Evolutionary conservation across 305 asterid species (phyloP).

Genomic region (Fraxinus latifolia): DNA sequence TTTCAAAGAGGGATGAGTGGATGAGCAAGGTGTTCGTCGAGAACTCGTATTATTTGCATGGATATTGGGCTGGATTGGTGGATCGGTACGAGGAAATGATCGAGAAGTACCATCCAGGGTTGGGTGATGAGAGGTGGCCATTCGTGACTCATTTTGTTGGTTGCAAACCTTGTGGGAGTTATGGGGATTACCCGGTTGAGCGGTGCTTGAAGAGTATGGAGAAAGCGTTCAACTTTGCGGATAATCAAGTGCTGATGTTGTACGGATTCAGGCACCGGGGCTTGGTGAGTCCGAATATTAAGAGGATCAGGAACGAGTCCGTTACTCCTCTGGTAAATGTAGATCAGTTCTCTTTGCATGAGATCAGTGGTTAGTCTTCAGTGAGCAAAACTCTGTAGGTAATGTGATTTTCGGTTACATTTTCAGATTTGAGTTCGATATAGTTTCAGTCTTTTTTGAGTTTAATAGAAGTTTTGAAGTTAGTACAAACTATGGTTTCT

Average conservation of each 20-base stretch:
- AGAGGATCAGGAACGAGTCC: conserved; percentile 80
- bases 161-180: conserved; percentile 90
- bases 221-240: conserved; percentile 94
- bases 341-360: conserved; percentile 52
- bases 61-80: conserved; percentile 88
- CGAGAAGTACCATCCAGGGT: conserved; percentile 80
- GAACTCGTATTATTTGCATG: conserved; percentile 75
- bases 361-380: conserved; percentile 29
- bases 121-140: conserved; percentile 97
- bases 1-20: conserved; percentile 61
- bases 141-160: conserved; percentile 96
- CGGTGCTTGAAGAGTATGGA: conserved; percentile 89
- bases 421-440: conserved; percentile 18
- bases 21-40: conserved; percentile 73
- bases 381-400: conserved; percentile 40
- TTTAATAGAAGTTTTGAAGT: background rate
- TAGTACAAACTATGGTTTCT: conserved; percentile 15
- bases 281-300: conserved; percentile 80
- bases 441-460: background rate
- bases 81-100: conserved; percentile 92
- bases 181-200: conserved; percentile 83
- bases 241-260: conserved; percentile 77
- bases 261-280: conserved; percentile 90
- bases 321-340: conserved; percentile 63
- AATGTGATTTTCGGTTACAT: conserved; percentile 7